A percentile compares a stretch with the other conserved stretches of the same genome.
Conservation (phyloP, 2,329 filamentous ascomycete species). For the Pseudogymnoascus sp. region DNA sequence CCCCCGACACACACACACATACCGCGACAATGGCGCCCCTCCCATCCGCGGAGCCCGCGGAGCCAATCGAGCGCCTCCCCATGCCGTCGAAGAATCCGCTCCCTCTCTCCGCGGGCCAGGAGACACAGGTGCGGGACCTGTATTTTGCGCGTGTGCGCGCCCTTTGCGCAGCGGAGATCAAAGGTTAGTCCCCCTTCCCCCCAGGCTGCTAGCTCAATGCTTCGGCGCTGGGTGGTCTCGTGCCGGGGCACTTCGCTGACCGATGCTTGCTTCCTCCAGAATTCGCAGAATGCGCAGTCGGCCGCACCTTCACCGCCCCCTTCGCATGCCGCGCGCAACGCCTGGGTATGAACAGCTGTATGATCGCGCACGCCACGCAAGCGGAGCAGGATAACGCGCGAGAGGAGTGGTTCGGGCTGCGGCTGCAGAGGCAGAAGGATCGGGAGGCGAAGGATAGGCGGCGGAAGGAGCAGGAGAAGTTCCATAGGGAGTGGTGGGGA, state of each 20-base stretch:
- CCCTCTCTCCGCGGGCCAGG: conserved; percentile 73
- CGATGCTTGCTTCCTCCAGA: conserved; percentile 40
- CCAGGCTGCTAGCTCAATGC: conserved; percentile 1
- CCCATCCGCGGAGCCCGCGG: conserved; percentile 14
- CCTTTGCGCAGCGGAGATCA: conserved; percentile 70
- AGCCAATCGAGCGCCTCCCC: conserved; percentile 25
- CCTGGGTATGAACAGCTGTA: conserved; percentile 86
- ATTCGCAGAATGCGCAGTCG: conserved; percentile 83
- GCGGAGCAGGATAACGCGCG: conserved; percentile 79
- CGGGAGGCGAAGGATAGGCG: conserved; percentile 55
- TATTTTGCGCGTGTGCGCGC: conserved; percentile 72
- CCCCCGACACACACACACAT: not conserved
- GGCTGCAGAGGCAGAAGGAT: conserved; percentile 61
- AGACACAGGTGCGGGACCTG: conserved; percentile 71
- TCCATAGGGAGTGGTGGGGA: conserved; percentile 61
- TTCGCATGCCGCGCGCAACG: conserved; percentile 77
- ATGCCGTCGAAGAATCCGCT: conserved; percentile 66
- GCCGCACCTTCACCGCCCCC: conserved; percentile 77
- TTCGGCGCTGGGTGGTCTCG: not conserved
- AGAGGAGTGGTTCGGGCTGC: conserved; percentile 83
- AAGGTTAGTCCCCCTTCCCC: conserved; percentile 44
- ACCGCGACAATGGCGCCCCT: conserved; percentile 24
- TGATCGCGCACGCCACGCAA: conserved; percentile 77
- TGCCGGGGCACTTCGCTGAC: not conserved
- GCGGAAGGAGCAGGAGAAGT: conserved; percentile 54